Base-by-base conservation (phyloP, 2,329 filamentous ascomycete genomes). In the Cladosporium sp. region DNA sequence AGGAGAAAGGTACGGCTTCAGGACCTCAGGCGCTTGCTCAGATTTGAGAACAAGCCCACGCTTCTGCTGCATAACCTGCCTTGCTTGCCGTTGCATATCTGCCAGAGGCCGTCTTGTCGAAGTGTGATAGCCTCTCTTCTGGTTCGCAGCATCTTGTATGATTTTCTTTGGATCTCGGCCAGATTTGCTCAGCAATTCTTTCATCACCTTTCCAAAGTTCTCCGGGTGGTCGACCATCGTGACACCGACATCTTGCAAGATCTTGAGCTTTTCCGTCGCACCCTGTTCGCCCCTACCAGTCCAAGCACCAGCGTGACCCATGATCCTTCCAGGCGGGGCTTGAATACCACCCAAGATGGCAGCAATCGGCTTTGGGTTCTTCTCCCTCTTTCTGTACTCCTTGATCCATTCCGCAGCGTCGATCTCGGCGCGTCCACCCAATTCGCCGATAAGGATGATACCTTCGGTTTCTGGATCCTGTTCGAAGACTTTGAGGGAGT, bases 291-390 rank as follows among this genome's bases (percentile, higher is more conserved):
- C 89, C 7, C 87, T 83, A 1, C 87, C 83, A 63, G 83, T 82
- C 81, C 91, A 92, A 15, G 91, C 91, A 52, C 91, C 91, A 11
- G 91, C 90, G 75, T 94, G 91, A 11, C 91, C 91, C 90, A 93
- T 93, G 52, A 92, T 84, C 26, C 85, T 84, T 15, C 88, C 88
- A 18, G 82, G 80, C 6, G 85, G 84, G n/a, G 88, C 88, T 68
- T 86, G 79, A 58, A 88, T 79, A 4, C 91, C 91, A 34, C 86
- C 90, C 32, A 93, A 82, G 6, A 92, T 80, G 57, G 88, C 91
- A 73, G 90, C 87, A 54, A 93, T 91, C 0, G 91, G 91, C 86
- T 92, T 92, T 0, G 89, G 88, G 63, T 87, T 85, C 32, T 79
- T 71, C 3, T 81, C 82, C 41, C 85, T 82, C 66, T 80, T 81